phyloP scores from a whole-genome alignment of 2,329 filamentous ascomycete genomes.

The Trichophyton rubrum region DNA sequence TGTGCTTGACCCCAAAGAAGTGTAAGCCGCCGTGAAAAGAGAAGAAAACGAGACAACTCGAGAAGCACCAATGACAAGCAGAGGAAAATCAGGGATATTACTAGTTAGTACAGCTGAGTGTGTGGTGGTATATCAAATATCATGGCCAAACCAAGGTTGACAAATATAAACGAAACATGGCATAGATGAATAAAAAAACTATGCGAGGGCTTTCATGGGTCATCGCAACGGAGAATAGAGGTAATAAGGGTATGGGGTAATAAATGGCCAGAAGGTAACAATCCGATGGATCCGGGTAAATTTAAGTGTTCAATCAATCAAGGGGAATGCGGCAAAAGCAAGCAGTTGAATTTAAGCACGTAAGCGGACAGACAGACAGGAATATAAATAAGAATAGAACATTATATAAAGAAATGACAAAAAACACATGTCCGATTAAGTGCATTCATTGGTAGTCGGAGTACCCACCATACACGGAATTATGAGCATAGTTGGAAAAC shows the following conservation, averaged over 20 bases:
- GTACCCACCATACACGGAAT: conserved; percentile 24
- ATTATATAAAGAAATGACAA: background rate
- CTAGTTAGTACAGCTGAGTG: background rate
- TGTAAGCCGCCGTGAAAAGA: background rate
- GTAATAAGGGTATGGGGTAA: background rate
- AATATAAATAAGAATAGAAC: background rate
- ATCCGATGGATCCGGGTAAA: background rate
- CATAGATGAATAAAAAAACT: background rate
- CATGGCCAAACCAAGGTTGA: background rate
- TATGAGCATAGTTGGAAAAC: conserved; percentile 20
- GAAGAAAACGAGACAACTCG: conserved; percentile 16
- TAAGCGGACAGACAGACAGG: too few relatives aligned
- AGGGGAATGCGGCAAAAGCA: background rate
- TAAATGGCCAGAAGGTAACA: too few relatives aligned
- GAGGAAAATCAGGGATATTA: background rate
- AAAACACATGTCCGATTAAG: background rate
- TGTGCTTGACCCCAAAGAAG: background rate
- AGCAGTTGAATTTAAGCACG: background rate
- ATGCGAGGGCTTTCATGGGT: conserved; percentile 5
- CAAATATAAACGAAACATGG: too few relatives aligned
- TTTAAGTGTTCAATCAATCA: background rate
- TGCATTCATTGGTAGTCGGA: conserved; percentile 23
- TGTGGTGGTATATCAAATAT: conserved; percentile 29
- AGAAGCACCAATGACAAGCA: background rate
- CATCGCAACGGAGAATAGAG: background rate